phyloP scores from a whole-genome alignment of 2,329 filamentous ascomycete genomes.

The Fusarium sp. region DNA sequence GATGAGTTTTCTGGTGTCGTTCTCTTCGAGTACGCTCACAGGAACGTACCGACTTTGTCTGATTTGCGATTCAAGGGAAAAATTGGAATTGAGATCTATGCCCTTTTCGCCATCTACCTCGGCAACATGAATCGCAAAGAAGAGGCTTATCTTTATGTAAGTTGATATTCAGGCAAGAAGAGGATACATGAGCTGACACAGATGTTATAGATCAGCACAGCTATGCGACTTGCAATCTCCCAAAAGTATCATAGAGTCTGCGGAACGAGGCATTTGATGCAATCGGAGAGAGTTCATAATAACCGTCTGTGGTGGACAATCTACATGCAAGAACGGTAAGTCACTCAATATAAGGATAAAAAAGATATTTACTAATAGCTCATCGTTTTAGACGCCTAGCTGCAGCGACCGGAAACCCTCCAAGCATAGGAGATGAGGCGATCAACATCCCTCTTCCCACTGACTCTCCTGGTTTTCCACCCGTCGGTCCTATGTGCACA shows the following conservation, averaged over 20 bases:
- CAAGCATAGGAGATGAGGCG: slow-evolving; percentile 42
- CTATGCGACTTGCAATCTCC: slow-evolving; percentile 45
- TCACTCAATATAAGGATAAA: rapidly evolving
- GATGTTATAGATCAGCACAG: slow-evolving; percentile 42
- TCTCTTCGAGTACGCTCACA: slow-evolving; percentile 46
- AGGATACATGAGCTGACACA: not conserved
- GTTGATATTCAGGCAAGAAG: not conserved
- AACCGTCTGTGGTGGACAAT: slow-evolving; percentile 49
- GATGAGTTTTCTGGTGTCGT: slow-evolving; percentile 41
- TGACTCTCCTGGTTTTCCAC: slow-evolving; percentile 47
- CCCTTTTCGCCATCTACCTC: slow-evolving; percentile 44
- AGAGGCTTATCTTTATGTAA: slow-evolving; percentile 45
- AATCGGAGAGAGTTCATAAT: slow-evolving; percentile 45
- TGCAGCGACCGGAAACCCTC: slow-evolving; percentile 45
- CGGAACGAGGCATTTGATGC: slow-evolving; percentile 44
- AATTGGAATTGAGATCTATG: slow-evolving; percentile 48
- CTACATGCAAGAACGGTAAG: slow-evolving; percentile 49
- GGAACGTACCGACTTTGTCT: slow-evolving; percentile 45
- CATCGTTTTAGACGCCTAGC: slow-evolving; percentile 33
- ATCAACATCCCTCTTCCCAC: slow-evolving; percentile 45
- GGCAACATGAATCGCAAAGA: slow-evolving; percentile 45
- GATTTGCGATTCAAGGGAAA: slow-evolving; percentile 45
- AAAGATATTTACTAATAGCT: not conserved
- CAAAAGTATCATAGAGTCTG: slow-evolving; percentile 48
- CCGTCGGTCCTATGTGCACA: slow-evolving; percentile 46